phyloP scores from a whole-genome alignment of 2,329 filamentous ascomycete genomes.

The Alternaria arbusti region DNA sequence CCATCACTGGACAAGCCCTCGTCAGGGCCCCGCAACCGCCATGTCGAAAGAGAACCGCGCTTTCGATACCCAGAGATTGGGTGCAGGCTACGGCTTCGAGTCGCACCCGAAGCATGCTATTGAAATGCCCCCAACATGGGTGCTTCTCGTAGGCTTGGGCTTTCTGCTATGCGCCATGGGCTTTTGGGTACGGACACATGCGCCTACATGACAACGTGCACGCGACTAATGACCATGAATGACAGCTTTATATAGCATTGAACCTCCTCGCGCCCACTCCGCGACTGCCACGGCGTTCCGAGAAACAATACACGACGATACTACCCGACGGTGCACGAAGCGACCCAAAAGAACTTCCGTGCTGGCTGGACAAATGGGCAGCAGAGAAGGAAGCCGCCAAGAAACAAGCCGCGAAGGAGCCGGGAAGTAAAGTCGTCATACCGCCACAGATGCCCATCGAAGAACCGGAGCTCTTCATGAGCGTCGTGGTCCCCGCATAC shows the following conservation, averaged over 20 bases:
- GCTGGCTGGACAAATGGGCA: constrained; percentile 83
- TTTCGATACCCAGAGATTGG: constrained; percentile 31
- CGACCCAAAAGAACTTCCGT: constrained; percentile 69
- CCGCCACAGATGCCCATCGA: constrained; percentile 65
- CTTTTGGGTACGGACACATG: constrained; percentile 36
- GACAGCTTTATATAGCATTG: constrained; percentile 70
- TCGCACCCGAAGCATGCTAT: constrained; percentile 27
- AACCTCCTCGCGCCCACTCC: constrained; percentile 81
- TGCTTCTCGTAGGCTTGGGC: constrained; percentile 31
- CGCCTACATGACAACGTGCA: background rate
- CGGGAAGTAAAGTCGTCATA: constrained; percentile 28
- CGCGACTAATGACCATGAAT: background rate
- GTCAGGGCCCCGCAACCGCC: constrained; percentile 10
- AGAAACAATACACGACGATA: constrained; percentile 85
- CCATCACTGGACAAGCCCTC: constrained; percentile 16
- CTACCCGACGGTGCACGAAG: constrained; percentile 66
- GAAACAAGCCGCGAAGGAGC: constrained; percentile 33
- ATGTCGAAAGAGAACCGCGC: constrained; percentile 34
- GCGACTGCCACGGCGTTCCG: constrained; percentile 73
- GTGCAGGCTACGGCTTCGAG: constrained; percentile 36
- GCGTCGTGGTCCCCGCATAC: constrained; percentile 91
- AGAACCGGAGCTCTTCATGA: constrained; percentile 81
- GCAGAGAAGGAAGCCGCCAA: constrained; percentile 59
- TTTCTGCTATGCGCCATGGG: constrained; percentile 32
- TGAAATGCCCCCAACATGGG: constrained; percentile 44